A percentile compares a stretch with the other conserved stretches of the same genome.
Evolutionary conservation across 1,284 basidiomycete genomes (phyloP).

Genomic region (Ustilago trichophora): DNA sequence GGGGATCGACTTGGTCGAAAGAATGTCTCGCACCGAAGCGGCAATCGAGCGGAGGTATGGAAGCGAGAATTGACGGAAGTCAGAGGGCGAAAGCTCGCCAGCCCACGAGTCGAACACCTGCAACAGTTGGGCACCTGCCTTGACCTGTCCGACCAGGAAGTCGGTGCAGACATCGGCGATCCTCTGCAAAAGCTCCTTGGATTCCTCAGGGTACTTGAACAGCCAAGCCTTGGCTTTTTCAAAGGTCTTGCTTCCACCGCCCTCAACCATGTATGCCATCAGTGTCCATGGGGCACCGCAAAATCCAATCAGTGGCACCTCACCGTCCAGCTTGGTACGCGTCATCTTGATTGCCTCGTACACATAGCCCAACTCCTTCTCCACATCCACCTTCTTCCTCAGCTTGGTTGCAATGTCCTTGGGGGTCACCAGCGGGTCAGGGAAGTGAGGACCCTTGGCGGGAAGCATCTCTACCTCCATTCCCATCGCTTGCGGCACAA

Average conservation of each 20-base stretch:
- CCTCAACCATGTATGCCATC: conserved; percentile 67
- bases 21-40: conserved; percentile 57
- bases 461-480: conserved; percentile 65
- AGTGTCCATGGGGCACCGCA: conserved; percentile 66
- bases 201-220: conserved; percentile 63
- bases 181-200: conserved; percentile 59
- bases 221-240: conserved; percentile 66
- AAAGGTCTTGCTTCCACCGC: conserved; percentile 63
- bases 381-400: conserved; percentile 62
- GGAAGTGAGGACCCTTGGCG: conserved; percentile 63
- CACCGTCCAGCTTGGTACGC: conserved; percentile 59
- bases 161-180: conserved; percentile 63
- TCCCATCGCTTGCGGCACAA: conserved; percentile 67
- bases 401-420: conserved; percentile 57
- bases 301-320: conserved; percentile 66
- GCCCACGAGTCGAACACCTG: conserved; percentile 67
- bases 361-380: conserved; percentile 66
- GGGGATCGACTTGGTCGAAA: conserved; percentile 52
- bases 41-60: conserved; percentile 63
- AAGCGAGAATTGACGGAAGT: conserved; percentile 64
- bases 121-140: conserved; percentile 62
- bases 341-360: conserved; percentile 63
- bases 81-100: conserved; percentile 64
- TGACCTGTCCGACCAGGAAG: conserved; percentile 64
- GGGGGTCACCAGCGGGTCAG: conserved; percentile 59